phyloP scores from a whole-genome alignment of 306 rosid genomes.

The Trifolium fragiferum region DNA sequence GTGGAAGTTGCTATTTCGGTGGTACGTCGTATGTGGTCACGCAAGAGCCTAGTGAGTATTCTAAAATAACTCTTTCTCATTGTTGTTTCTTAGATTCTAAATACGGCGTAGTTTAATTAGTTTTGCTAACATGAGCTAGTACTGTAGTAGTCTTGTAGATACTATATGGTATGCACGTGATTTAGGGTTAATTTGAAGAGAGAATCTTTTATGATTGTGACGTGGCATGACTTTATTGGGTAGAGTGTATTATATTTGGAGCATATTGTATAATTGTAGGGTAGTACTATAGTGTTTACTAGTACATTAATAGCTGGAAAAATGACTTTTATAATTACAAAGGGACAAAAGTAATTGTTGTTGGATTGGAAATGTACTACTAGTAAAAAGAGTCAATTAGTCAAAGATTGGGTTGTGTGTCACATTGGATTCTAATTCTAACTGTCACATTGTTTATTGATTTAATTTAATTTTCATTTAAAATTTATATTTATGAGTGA shows the following conservation, averaged over 20 bases:
- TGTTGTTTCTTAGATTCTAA: background rate
- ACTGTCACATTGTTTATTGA: background rate
- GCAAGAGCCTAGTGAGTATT: conserved; percentile 84
- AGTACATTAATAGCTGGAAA: conserved; percentile 21
- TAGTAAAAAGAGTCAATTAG: conserved; percentile 33
- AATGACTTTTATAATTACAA: background rate
- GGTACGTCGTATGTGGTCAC: conserved; percentile 93
- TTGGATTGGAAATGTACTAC: background rate
- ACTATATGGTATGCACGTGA: conserved; percentile 49
- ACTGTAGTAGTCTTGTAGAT: too few species aligned
- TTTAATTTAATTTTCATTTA: background rate
- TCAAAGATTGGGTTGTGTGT: conserved; percentile 39
- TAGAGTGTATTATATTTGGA: background rate
- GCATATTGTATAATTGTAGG: conserved; percentile 15
- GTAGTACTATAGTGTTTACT: conserved; percentile 5
- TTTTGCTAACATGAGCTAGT: conserved; percentile 36
- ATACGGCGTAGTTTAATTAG: conserved; percentile 36
- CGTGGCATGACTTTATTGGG: conserved; percentile 44
- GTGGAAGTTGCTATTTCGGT: conserved; percentile 90
- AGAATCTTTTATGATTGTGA: conserved; percentile 39
- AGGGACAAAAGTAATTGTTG: conserved; percentile 16
- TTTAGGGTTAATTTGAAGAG: background rate
- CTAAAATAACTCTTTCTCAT: background rate
- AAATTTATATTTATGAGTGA: background rate
- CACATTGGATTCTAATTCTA: conserved; percentile 42